Evolutionary conservation across 2,329 filamentous ascomycete species (phyloP).

Genomic region (Fusarium luffae): DNA sequence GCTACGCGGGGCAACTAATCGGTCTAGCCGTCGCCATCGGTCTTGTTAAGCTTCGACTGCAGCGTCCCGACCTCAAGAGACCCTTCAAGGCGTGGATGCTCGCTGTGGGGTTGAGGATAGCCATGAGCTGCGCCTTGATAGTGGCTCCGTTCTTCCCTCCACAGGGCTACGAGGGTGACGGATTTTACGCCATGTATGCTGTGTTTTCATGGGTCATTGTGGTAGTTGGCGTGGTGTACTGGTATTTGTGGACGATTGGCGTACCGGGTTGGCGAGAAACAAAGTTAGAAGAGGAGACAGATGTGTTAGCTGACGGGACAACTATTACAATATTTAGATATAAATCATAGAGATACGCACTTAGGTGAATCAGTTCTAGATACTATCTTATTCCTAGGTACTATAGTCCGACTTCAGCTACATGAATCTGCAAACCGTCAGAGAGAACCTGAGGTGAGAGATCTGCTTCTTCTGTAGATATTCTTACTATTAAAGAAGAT

Average conservation of each 20-base stretch:
- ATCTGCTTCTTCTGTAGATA: too few species aligned
- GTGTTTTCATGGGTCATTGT: conserved; percentile 65
- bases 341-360: not conserved
- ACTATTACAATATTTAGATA: conserved; percentile 60
- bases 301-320: conserved; percentile 73
- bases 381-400: too few species aligned
- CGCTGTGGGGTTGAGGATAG: conserved; percentile 66
- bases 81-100: conserved; percentile 74
- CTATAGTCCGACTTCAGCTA: too few species aligned
- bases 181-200: conserved; percentile 66
- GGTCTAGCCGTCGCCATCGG: conserved; percentile 67
- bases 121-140: conserved; percentile 65
- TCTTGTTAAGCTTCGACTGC: conserved; percentile 68
- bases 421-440: accelerated
- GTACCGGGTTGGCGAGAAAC: conserved; percentile 70
- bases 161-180: conserved; percentile 55
- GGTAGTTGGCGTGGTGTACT: conserved; percentile 69
- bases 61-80: conserved; percentile 67
- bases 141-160: conserved; percentile 72
- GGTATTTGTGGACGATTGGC: conserved; percentile 72
- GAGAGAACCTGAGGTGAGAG: too few species aligned
- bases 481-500: too few species aligned
- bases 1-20: conserved; percentile 72
- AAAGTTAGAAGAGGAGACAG: conserved; percentile 69
- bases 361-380: too few species aligned